phyloP scores from a whole-genome alignment of 2,329 filamentous ascomycete species.

The Phoma sp. region DNA sequence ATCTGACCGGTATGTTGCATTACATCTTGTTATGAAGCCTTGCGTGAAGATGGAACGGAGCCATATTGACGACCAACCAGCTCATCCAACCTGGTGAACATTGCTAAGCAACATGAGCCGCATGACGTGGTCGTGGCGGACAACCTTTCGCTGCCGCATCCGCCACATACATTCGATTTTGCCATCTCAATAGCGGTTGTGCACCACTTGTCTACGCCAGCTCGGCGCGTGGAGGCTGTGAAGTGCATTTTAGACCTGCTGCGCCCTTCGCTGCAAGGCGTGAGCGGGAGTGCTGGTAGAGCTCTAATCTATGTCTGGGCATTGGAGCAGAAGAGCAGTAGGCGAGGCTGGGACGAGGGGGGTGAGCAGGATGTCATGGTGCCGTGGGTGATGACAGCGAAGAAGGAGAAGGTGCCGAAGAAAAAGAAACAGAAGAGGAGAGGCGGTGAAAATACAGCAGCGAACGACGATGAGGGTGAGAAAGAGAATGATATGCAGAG shows the following conservation, averaged over 20 bases:
- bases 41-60: not conserved
- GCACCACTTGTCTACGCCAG: slow-evolving; percentile 85
- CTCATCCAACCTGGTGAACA: slow-evolving; percentile 63
- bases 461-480: not conserved
- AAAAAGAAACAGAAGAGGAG: slow-evolving; percentile 19
- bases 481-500: slow-evolving; percentile 20
- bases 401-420: slow-evolving; percentile 42
- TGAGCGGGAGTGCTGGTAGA: slow-evolving; percentile 56
- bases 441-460: slow-evolving; percentile 10
- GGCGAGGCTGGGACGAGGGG: slow-evolving; percentile 85
- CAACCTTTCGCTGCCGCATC: slow-evolving; percentile 82
- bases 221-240: slow-evolving; percentile 75
- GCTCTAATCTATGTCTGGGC: slow-evolving; percentile 94
- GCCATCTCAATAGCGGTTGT: slow-evolving; percentile 93
- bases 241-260: slow-evolving; percentile 72
- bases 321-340: slow-evolving; percentile 84
- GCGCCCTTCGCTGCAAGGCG: slow-evolving; percentile 25
- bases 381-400: slow-evolving; percentile 78
- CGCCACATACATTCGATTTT: slow-evolving; percentile 72
- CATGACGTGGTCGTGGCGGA: slow-evolving; percentile 81
- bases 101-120: slow-evolving; percentile 61
- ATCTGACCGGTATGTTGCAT: slow-evolving; percentile 74
- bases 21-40: too few relatives aligned
- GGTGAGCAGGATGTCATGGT: slow-evolving; percentile 91
- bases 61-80: slow-evolving; percentile 41